phyloP scores from a whole-genome alignment of 768 basidiomycete genomes.

The Calocybe gangraenosa region DNA sequence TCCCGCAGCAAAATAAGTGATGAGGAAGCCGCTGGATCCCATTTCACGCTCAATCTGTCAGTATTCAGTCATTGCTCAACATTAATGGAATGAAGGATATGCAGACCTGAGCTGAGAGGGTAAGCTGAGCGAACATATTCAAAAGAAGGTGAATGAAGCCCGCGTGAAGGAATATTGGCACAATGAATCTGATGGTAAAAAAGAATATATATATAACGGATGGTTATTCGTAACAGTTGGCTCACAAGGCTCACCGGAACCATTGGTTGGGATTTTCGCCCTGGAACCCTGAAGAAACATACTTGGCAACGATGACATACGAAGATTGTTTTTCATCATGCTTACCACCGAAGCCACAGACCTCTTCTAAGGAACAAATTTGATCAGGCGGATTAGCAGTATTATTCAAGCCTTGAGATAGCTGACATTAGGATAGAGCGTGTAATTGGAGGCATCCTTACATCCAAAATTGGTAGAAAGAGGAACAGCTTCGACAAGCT shows the following conservation, averaged over 20 bases:
- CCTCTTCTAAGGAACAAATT: conserved; percentile 70
- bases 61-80: neutral
- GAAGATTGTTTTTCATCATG: conserved; percentile 23
- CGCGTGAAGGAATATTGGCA: conserved; percentile 89
- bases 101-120: conserved; percentile 70
- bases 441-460: conserved; percentile 25
- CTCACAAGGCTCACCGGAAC: conserved; percentile 33
- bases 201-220: no score
- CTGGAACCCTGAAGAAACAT: conserved; percentile 32
- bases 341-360: conserved; percentile 87
- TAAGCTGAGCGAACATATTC: conserved; percentile 87
- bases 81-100: neutral
- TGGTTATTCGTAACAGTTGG: neutral
- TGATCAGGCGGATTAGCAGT: conserved; percentile 72
- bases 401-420: conserved; percentile 68
- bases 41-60: conserved; percentile 85
- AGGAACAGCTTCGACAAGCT: conserved; percentile 53
- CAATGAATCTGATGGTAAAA: conserved; percentile 60
- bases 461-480: conserved; percentile 55
- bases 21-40: conserved; percentile 80
- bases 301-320: neutral
- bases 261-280: conserved; percentile 40
- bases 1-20: conserved; percentile 87
- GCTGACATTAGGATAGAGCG: neutral
- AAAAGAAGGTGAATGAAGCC: conserved; percentile 90